Conservation (phyloP, 2,329 filamentous ascomycete species). For the Nemania sp. region DNA sequence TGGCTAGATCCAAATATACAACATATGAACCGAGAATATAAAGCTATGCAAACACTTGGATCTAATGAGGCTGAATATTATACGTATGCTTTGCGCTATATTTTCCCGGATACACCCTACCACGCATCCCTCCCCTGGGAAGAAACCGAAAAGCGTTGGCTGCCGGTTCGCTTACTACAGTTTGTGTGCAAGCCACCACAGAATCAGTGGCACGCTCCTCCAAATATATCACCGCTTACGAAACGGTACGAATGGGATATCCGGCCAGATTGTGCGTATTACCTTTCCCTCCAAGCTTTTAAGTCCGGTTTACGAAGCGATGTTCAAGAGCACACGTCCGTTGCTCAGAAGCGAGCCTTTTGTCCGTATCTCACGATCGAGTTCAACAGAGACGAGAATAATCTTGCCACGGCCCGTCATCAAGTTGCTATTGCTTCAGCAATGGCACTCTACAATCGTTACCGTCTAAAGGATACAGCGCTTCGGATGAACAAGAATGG, state of each 20-base stretch:
- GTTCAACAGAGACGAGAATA: slow-evolving; percentile 4
- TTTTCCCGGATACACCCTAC: slow-evolving; percentile 3
- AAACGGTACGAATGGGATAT: slow-evolving; percentile 16
- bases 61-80: slow-evolving; percentile 12
- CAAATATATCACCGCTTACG: not conserved
- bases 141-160: not conserved
- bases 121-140: not conserved
- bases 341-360: slow-evolving; percentile 7
- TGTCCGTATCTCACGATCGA: slow-evolving; percentile 13
- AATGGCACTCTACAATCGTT: slow-evolving; percentile 15
- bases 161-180: slow-evolving; percentile 4
- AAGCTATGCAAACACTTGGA: not conserved
- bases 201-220: not conserved
- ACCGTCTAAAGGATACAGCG: not conserved
- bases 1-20: not conserved
- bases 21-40: not conserved
- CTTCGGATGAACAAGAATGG: not conserved
- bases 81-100: not conserved
- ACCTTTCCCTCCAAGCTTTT: slow-evolving; percentile 9
- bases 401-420: not conserved
- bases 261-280: slow-evolving; percentile 10
- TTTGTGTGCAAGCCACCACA: not conserved
- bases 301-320: not conserved
- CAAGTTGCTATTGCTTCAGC: slow-evolving; percentile 8
- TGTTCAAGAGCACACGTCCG: not conserved